phyloP scores from a whole-genome alignment of 2,329 filamentous ascomycete genomes.

The Aspergillus pseudoterreus region DNA sequence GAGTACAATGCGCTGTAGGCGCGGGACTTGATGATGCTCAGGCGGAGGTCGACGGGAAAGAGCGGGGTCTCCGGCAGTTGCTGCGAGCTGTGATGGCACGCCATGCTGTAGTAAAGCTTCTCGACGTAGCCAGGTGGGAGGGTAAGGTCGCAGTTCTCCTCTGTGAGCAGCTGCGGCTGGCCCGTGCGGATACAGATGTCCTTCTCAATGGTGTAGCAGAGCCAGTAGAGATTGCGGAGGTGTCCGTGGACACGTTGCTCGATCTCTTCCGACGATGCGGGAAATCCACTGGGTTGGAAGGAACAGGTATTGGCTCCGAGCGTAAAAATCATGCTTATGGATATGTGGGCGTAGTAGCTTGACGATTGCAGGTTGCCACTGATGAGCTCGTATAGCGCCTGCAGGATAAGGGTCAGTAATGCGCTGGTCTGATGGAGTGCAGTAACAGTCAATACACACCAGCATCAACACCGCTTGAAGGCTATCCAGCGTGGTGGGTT shows the following conservation, averaged over 20 bases:
- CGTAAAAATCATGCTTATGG: conserved; percentile 48
- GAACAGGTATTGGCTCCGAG: conserved; percentile 45
- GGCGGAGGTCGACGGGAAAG: conserved; percentile 48
- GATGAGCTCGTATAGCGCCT: conserved; percentile 39
- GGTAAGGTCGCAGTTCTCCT: conserved; percentile 53
- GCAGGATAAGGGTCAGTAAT: neutral
- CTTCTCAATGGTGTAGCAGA: conserved; percentile 54
- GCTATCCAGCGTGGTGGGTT: conserved; percentile 40
- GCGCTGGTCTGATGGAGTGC: too few species aligned
- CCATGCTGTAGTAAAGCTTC: conserved; percentile 20
- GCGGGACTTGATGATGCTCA: conserved; percentile 52
- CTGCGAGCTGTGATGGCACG: conserved; percentile 14
- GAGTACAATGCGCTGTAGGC: conserved; percentile 51
- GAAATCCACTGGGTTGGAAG: conserved; percentile 23
- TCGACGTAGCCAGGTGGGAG: conserved; percentile 44
- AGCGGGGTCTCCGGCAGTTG: conserved; percentile 25
- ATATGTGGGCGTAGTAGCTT: conserved; percentile 43
- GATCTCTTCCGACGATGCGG: conserved; percentile 7
- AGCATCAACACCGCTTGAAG: conserved; percentile 49
- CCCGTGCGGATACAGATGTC: conserved; percentile 54
- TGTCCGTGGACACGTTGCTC: conserved; percentile 22
- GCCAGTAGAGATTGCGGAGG: conserved; percentile 50
- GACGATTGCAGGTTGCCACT: conserved; percentile 47
- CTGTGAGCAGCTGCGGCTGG: conserved; percentile 49
- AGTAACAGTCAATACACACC: conserved; percentile 32